Conservation (phyloP, 306 rosid species). For the Gleditsia sinensis region DNA sequence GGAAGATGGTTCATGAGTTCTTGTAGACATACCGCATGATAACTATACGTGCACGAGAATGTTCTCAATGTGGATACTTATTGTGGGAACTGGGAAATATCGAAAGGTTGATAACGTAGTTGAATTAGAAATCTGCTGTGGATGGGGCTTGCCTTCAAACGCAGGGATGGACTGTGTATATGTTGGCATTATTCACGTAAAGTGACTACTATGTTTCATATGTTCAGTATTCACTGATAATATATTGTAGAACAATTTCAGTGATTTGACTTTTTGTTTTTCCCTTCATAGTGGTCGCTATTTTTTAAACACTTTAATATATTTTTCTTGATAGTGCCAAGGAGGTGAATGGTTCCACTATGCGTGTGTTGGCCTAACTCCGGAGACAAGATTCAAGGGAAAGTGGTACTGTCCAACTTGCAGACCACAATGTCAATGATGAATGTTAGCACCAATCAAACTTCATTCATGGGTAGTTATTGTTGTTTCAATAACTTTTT, state of each 20-base stretch:
- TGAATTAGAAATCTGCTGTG: background rate
- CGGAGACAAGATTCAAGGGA: slow-evolving; percentile 94
- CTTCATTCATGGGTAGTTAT: slow-evolving; percentile 17
- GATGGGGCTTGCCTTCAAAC: background rate
- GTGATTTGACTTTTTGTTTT: background rate
- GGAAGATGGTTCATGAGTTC: background rate
- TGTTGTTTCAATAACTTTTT: slow-evolving; percentile 37
- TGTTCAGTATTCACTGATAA: background rate
- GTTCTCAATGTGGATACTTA: background rate
- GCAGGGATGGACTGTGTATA: background rate
- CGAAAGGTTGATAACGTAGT: background rate
- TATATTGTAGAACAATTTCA: background rate
- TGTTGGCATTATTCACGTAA: background rate
- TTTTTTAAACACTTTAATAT: slow-evolving; percentile 13
- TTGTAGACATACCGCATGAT: background rate
- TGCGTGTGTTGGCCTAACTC: slow-evolving; percentile 87
- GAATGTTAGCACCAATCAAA: slow-evolving; percentile 20
- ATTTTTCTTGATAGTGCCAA: slow-evolving; percentile 71
- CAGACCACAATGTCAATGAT: slow-evolving; percentile 60
- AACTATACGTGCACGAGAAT: background rate
- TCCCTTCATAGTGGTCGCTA: background rate
- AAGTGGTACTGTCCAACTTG: slow-evolving; percentile 98
- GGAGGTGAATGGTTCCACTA: slow-evolving; percentile 99
- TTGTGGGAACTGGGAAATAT: background rate
- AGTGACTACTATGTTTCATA: background rate